These are phyloP conservation scores for Fraxinus xanthoxyloides DNA, from an alignment of 305 asterid species.

Conservation along the genomic window DNA sequence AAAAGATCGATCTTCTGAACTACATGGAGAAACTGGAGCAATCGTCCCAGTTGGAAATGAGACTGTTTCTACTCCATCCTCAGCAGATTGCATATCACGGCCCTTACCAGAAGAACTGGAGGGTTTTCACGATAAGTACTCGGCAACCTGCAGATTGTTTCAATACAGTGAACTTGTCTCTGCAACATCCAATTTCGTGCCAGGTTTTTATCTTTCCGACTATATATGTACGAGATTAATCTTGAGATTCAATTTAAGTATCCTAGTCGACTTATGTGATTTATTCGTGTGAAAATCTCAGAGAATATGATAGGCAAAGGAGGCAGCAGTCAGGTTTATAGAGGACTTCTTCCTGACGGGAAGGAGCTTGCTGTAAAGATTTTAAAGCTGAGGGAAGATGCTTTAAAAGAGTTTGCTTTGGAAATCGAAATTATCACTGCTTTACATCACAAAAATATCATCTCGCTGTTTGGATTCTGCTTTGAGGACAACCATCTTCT, in stretches of 20 bases:
- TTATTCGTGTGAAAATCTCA: constrained; percentile 33
- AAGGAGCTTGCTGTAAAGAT: constrained; percentile 94
- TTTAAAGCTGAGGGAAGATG: constrained; percentile 70
- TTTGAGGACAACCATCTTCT: constrained; percentile 67
- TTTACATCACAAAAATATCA: constrained; percentile 81
- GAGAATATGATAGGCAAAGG: constrained; percentile 89
- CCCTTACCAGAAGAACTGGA: constrained; percentile 60
- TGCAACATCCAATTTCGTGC: constrained; percentile 66
- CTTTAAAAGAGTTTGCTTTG: constrained; percentile 62
- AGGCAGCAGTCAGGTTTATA: constrained; percentile 88
- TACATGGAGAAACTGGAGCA: constrained; percentile 66
- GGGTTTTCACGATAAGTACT: constrained; percentile 76
- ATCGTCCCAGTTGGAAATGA: constrained; percentile 53
- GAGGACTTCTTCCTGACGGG: constrained; percentile 80
- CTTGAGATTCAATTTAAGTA: not conserved
- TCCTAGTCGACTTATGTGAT: constrained; percentile 6
- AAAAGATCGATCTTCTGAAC: constrained; percentile 28
- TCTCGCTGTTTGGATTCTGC: constrained; percentile 89
- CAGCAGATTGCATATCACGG: constrained; percentile 34
- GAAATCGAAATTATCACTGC: constrained; percentile 89
- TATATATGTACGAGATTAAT: not conserved
- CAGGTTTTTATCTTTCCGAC: constrained; percentile 42
- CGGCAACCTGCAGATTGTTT: constrained; percentile 82
- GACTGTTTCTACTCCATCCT: constrained; percentile 29
- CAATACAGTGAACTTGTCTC: constrained; percentile 60